These are phyloP conservation scores for Colletotrichum tropicale DNA, from an alignment of 2,329 filamentous ascomycete species.

Conservation along the genomic window DNA sequence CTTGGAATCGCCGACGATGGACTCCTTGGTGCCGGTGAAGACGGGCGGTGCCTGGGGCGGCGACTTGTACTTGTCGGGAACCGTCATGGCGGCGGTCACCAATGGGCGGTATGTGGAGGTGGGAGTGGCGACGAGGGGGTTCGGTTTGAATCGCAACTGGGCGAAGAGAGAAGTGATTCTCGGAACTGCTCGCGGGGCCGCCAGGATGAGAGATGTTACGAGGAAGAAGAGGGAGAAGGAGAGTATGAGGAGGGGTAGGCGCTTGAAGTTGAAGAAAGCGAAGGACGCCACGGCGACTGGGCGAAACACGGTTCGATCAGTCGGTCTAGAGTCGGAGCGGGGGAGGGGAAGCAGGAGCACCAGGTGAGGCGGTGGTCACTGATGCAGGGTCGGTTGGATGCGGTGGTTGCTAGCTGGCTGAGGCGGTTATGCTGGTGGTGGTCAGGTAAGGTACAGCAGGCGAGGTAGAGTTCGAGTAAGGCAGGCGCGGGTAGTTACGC, in stretches of 20 bases:
- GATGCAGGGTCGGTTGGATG: not conserved
- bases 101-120: constrained; percentile 34
- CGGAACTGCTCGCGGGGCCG: constrained; percentile 62
- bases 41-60: constrained; percentile 80
- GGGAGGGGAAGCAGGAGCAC: constrained; percentile 2
- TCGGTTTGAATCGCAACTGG: constrained; percentile 52
- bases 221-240: constrained; percentile 62
- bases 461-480: not conserved
- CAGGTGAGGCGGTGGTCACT: constrained; percentile 5
- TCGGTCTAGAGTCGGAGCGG: constrained; percentile 14
- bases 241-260: constrained; percentile 42
- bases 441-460: not conserved
- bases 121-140: constrained; percentile 27
- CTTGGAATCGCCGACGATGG: constrained; percentile 71
- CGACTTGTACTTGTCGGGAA: constrained; percentile 67
- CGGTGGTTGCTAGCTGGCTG: not conserved
- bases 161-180: constrained; percentile 64
- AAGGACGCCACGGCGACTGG: constrained; percentile 42
- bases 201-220: constrained; percentile 66
- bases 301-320: constrained; percentile 6
- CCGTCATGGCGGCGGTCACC: constrained; percentile 65
- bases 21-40: constrained; percentile 76
- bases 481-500: not conserved
- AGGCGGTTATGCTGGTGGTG: not conserved
- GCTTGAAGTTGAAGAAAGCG: constrained; percentile 22